These are phyloP conservation scores for Exophiala sp. DNA, from an alignment of 2,329 filamentous ascomycete species.

Conservation along the genomic window DNA sequence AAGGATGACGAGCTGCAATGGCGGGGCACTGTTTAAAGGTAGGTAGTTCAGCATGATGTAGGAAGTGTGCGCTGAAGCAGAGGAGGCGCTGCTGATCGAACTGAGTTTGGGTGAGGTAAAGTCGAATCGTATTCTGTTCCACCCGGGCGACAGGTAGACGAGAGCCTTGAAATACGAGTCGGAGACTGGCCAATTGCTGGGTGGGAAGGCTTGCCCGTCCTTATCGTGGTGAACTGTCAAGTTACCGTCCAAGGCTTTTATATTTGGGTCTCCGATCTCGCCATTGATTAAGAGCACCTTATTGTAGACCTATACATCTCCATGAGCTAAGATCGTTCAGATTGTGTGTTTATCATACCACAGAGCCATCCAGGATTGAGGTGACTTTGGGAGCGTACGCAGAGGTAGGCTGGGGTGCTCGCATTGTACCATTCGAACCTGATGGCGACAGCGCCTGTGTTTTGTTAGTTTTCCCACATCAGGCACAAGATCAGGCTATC, in stretches of 20 bases:
- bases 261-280: constrained; percentile 69
- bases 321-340: constrained; percentile 2
- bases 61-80: constrained; percentile 71
- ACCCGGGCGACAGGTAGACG: constrained; percentile 84
- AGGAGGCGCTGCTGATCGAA: constrained; percentile 54
- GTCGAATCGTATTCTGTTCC: constrained; percentile 83
- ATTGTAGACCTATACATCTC: constrained; percentile 69
- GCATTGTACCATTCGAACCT: constrained; percentile 31
- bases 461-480: background rate
- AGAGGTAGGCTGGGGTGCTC: constrained; percentile 62
- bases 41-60: constrained; percentile 84
- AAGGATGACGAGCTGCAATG: constrained; percentile 83
- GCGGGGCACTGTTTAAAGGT: constrained; percentile 71
- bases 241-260: constrained; percentile 70
- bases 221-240: constrained; percentile 78
- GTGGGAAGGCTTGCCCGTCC: constrained; percentile 67
- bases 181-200: constrained; percentile 80
- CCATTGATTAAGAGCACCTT: constrained; percentile 81
- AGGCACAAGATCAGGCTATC: background rate
- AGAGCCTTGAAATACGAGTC: constrained; percentile 90
- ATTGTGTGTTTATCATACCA: constrained; percentile 56
- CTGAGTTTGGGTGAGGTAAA: constrained; percentile 80
- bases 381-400: constrained; percentile 75
- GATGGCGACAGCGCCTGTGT: constrained; percentile 32
- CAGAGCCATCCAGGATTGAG: constrained; percentile 76